Evolutionary conservation across 768 basidiomycete species (phyloP), one percentile per base, ranked within the genome.

Genomic region (Chalciporus sphaerocephalus): DNA sequence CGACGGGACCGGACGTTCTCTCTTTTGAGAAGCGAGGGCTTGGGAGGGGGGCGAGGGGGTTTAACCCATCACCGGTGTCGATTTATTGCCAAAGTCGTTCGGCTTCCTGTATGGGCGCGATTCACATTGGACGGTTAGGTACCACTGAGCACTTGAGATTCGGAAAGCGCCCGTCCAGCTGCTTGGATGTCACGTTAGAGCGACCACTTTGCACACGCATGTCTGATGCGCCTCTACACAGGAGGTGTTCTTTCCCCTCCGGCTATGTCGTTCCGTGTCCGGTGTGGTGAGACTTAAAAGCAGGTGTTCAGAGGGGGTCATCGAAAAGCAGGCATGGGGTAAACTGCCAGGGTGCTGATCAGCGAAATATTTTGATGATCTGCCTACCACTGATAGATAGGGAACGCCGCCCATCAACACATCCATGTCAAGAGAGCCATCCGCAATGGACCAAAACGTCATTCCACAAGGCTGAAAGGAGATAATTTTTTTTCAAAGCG

Each of bases 1-100:
- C 53, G 53, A 54, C 43, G 27, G 27, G 25, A 48, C 35, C 53
- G 53, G 53, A 12, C 42, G 34, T 24, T 43, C 40, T 35, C 33
- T 3, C 21, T 42, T 16, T 42, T 33, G 18, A 22, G 30, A 42
- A 42, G 13, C 18, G 15, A 17, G 9, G 21, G 28, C 10, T 30
- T 9, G 10, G 15, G 18, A 30, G 16, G 28, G 20, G 21, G 23
- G n/a, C 13, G n/a, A n/a, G n/a, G n/a, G n/a, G n/a, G n/a, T n/a
- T n/a, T n/a, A n/a, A n/a, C n/a, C n/a, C n/a, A n/a, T n/a, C n/a
- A n/a, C n/a, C n/a, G n/a, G n/a, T 27, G 27, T 27, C 27, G 13
- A 12, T 27, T 9, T 11, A 27, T 10, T 30, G 30, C 40, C 18
- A 32, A 22, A 41, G 32, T 7, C 5, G 24, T 25, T 25, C 24